Base-by-base conservation (phyloP, 202 grass and related monocot genomes). In the Schoenoplectus triqueter region DNA sequence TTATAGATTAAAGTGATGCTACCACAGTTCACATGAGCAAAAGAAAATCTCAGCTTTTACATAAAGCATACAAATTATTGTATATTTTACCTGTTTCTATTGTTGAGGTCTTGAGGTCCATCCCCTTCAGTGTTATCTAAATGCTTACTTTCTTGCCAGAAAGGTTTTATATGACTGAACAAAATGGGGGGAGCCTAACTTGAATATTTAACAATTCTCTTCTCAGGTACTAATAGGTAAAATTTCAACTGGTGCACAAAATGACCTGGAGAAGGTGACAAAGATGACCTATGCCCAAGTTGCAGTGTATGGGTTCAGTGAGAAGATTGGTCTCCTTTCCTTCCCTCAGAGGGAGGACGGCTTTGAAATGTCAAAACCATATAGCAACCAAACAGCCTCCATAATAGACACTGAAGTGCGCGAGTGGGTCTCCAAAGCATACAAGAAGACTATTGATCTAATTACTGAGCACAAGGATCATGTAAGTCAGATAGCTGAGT, bases 201-300 rank as follows among this genome's bases (percentile, higher is more conserved):
- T 62, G 6, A 80, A 57, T 80, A 72, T 70, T 11, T 59, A 65
- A 50, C 61, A 45, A 7, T 85, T 66, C 1, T 85, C 0, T 71
- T 90, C 65, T 84, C 85, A 95, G 93, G 86, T 98, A 87, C 85
- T 98, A 85, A 73, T 95, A 57, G 93, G 90, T 17, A 98, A 89
- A 69, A 95, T 95, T 72, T 98, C 91, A 10, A 98, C 87, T 31
- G 93, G 93, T 70, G 93, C 95, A 64, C 95, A 95, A 66, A 95
- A 98, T 40, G 93, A 95, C 79, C 85, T 98, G 73, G 95, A 98
- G 90, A 98, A 95, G 81, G 93, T 98, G 75, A 94, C 93, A 13
- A 92, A 91, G 77, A 94, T 95, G 91, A 95, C 95, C 2, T 98
- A 98, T 52, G 87, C 86, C 2, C 95, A 98, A 83, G 95, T 95